Evolutionary conservation across 371 early-diverging fungal species (phyloP), one percentile per base, ranked within the genome.

Genomic region (Synchytrium microbalum): DNA sequence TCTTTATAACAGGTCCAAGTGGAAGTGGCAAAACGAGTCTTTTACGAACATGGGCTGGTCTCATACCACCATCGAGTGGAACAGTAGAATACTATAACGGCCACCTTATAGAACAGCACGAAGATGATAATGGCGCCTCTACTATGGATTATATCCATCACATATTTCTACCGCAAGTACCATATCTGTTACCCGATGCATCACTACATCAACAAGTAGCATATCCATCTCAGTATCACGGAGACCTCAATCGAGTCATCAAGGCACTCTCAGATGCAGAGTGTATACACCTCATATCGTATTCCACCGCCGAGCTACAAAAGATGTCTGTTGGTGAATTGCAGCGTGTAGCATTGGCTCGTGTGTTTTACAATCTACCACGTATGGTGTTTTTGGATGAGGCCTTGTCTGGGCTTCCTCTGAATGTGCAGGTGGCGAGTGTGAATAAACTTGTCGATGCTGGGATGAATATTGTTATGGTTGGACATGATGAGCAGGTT

Each of bases 61-160:
- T 94, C 19, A 92, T 92, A 92, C 92, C 93, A 8, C 80, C 85
- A 13, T 88, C 86, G 75, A 81, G 76, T 63, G 92, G 93, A 30
- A 62, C 24, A 26, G 24, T 60, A 24, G 23, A 23, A 33, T 14
- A 14, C 28, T 23, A 13, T n/a, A 29, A 24, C 16, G 59, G 16
- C 58, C 1, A 66, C 51, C 33, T 25, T 32, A 33, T 14, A 19
- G 32, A 65, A 26, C 10, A 25, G 30, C 28, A 65, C 29, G 26
- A 19, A 31, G 23, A 56, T 5, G 38, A 60, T 25, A 53, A 64
- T 25, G 56, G 56, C 13, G 46, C 46, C 3, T 32, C 53, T 16
- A 32, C 63, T 25, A 67, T 67, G 66, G n/a, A n/a, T n/a, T n/a
- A n/a, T n/a, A n/a, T n/a, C n/a, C n/a, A n/a, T n/a, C n/a, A n/a